Evolutionary conservation across 2,329 filamentous ascomycete species (phyloP).

Genomic region (Cercospora beticola): DNA sequence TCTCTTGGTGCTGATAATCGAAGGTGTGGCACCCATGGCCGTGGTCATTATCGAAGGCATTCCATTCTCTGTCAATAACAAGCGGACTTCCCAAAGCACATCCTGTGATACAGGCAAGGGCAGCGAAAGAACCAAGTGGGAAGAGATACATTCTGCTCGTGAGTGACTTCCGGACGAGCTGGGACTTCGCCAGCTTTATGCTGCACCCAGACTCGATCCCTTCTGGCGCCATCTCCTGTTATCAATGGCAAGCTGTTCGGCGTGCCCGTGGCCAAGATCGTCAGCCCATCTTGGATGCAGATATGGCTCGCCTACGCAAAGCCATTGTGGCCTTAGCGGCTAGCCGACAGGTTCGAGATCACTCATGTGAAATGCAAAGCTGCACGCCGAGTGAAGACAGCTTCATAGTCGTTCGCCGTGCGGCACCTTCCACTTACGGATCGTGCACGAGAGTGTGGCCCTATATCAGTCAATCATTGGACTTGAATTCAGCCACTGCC

Average conservation of each 20-base stretch:
- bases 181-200: background rate
- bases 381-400: background rate
- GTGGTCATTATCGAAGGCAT: background rate
- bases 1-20: background rate
- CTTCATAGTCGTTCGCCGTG: background rate
- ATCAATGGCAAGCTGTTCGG: background rate
- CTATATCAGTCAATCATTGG: background rate
- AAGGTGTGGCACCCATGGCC: background rate
- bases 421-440: background rate
- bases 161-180: background rate
- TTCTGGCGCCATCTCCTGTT: background rate
- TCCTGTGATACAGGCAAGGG: background rate
- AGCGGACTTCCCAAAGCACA: background rate
- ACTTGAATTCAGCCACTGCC: background rate
- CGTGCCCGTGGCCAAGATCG: background rate
- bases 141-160: background rate
- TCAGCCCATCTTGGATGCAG: background rate
- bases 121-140: background rate
- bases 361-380: background rate
- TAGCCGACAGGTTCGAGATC: background rate
- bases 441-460: background rate
- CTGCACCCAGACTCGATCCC: too few relatives aligned
- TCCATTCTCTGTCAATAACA: background rate
- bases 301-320: background rate
- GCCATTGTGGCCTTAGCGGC: background rate